These are phyloP conservation scores for Camellia sinensis DNA, from an alignment of 148 eudicot genomes.

Conservation along the genomic window DNA sequence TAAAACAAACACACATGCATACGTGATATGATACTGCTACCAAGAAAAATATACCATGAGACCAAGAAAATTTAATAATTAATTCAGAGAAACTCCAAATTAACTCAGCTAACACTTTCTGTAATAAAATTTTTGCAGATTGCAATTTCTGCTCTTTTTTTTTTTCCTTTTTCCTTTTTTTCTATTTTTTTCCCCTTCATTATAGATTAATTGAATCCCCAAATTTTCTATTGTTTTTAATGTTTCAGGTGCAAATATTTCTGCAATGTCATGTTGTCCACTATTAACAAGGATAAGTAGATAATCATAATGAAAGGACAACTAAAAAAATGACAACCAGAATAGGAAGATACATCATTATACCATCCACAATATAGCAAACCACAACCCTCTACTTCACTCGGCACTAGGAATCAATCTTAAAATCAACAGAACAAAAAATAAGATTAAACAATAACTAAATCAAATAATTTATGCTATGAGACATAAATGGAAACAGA, in stretches of 20 bases:
- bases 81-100: not conserved
- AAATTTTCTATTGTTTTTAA: not conserved
- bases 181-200: no score
- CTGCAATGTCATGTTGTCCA: not conserved
- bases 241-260: not conserved
- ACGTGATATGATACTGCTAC: not conserved
- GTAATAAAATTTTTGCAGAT: not conserved
- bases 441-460: not conserved
- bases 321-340: not conserved
- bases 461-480: not conserved
- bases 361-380: not conserved
- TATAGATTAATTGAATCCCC: not conserved
- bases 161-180: no score
- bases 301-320: not conserved
- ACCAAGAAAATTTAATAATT: not conserved
- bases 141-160: not conserved
- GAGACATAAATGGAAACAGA: not conserved
- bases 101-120: not conserved
- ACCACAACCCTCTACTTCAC: not conserved
- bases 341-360: no score
- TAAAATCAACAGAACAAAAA: not conserved
- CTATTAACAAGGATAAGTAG: not conserved
- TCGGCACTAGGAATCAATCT: not conserved
- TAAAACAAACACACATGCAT: no score
- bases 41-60: not conserved